A percentile compares a stretch with the other conserved stretches of the same genome.
These are phyloP conservation scores for Stenogyne calaminthoides DNA, from an alignment of 305 asterid species.

Conservation along the genomic window DNA sequence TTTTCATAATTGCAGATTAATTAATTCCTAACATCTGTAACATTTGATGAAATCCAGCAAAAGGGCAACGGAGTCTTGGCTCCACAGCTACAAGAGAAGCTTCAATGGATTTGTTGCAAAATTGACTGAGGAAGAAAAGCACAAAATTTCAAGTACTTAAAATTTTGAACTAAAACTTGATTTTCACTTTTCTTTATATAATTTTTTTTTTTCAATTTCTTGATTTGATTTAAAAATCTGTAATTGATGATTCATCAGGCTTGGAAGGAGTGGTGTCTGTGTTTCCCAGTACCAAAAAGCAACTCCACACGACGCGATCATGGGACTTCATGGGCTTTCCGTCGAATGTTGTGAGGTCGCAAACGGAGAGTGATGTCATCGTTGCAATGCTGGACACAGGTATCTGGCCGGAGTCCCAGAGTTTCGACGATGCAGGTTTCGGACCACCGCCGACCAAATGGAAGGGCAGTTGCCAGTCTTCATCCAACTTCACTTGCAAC, in stretches of 20 bases:
- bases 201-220: neutral
- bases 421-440: slow-evolving; percentile 47
- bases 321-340: slow-evolving; percentile 79
- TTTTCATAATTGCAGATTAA: neutral
- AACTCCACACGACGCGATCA: slow-evolving; percentile 68
- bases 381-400: slow-evolving; percentile 72
- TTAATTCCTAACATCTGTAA: neutral
- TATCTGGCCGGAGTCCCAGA: slow-evolving; percentile 70
- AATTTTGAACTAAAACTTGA: neutral
- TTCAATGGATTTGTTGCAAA: slow-evolving; percentile 68
- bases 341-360: slow-evolving; percentile 34
- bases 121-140: slow-evolving; percentile 51
- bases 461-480: slow-evolving; percentile 63
- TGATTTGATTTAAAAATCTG: neutral
- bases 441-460: slow-evolving; percentile 61
- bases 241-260: slow-evolving; percentile 28
- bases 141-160: slow-evolving; percentile 45
- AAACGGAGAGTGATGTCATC: slow-evolving; percentile 50
- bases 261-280: slow-evolving; percentile 70
- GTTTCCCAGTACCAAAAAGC: slow-evolving; percentile 50
- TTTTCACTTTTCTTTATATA: no score
- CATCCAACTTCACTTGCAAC: slow-evolving; percentile 74
- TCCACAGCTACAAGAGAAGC: slow-evolving; percentile 64
- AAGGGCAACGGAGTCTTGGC: slow-evolving; percentile 50
- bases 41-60: slow-evolving; percentile 20